Conservation (phyloP, 108 stramenopile genomes). For the Nitzschia sp. region DNA sequence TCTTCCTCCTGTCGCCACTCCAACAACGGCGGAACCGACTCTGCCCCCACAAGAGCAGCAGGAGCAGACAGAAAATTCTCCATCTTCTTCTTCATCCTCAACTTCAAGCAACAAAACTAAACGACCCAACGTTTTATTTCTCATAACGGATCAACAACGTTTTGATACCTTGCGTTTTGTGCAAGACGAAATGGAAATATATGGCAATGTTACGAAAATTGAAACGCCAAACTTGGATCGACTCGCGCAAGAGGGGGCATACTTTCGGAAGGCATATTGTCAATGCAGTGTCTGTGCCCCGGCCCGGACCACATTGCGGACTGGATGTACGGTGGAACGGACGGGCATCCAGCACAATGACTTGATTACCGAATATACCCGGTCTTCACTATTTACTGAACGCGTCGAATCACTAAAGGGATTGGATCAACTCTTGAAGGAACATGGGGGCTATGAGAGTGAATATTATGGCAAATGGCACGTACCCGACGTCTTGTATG, state of each 20-base stretch:
- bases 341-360: conserved; percentile 32
- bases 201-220: conserved; percentile 8
- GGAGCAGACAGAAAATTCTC: too few relatives aligned
- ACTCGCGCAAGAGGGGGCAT: conserved; percentile 16
- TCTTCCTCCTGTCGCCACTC: neutral
- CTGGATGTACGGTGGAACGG: conserved; percentile 33
- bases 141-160: conserved; percentile 32
- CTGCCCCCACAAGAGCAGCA: too few relatives aligned
- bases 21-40: neutral
- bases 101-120: neutral
- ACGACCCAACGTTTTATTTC: conserved; percentile 24
- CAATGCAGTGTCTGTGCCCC: conserved; percentile 29
- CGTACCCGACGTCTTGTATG: neutral
- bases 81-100: neutral
- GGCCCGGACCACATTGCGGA: conserved; percentile 24
- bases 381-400: neutral
- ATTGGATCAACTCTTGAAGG: conserved; percentile 24
- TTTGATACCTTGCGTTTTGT: conserved; percentile 24
- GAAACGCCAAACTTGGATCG: conserved; percentile 32
- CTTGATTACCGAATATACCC: neutral
- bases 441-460: conserved; percentile 10
- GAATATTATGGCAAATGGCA: conserved; percentile 42
- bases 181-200: conserved; percentile 20
- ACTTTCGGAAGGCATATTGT: conserved; percentile 33
- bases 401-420: conserved; percentile 2